Conservation (phyloP, 345 rosid species). For the Gossypium stocksii region DNA sequence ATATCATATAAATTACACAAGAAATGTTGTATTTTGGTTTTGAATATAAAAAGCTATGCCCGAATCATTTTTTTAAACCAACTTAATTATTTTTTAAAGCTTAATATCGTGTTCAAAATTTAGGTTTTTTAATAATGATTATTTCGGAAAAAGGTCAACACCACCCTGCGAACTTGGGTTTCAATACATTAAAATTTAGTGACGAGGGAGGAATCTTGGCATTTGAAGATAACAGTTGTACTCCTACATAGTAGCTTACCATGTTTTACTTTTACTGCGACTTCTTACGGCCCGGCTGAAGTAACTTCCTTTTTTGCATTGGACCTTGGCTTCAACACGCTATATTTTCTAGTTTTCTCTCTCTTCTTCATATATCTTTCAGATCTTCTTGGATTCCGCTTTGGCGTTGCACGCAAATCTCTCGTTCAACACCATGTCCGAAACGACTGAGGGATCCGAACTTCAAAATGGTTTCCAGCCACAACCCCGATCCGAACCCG, state of each 20-base stretch:
- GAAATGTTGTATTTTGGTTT: no score
- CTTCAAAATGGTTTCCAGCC: constrained; percentile 9
- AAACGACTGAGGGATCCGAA: neutral
- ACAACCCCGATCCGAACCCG: constrained; percentile 25
- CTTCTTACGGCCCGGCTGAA: neutral
- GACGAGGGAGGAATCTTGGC: no score
- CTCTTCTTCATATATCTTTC: neutral
- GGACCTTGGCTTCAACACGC: neutral
- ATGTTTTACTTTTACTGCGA: neutral
- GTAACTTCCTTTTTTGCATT: neutral
- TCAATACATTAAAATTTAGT: no score
- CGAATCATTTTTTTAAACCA: no score
- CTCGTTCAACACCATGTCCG: neutral
- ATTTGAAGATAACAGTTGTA: no score
- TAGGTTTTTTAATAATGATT: no score
- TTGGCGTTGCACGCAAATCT: neutral
- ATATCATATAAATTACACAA: no score
- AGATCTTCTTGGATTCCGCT: neutral
- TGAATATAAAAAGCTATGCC: no score
- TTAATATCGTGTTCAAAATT: no score
- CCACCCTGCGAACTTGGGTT: no score
- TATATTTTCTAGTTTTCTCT: neutral
- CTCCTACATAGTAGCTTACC: neutral
- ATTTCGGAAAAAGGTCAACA: no score
- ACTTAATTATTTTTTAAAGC: no score